A percentile compares a stretch with the other conserved stretches of the same genome.
These are phyloP conservation scores for Podaxis carcinomalis DNA, from an alignment of 768 basidiomycete species.

Conservation along the genomic window DNA sequence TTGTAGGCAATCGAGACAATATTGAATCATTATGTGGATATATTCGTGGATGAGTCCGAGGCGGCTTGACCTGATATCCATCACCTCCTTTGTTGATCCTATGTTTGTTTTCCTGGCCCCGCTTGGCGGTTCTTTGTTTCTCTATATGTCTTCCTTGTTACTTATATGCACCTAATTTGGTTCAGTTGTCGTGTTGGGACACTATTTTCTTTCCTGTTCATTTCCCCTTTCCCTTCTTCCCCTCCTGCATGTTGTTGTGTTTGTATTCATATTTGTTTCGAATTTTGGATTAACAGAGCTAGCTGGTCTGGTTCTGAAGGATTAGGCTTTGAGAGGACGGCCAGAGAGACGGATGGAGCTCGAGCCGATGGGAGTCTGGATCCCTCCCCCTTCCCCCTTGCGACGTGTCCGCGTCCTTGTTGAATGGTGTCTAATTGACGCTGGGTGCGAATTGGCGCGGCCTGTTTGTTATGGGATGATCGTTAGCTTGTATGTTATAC, in stretches of 20 bases:
- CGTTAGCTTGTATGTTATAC: conserved; percentile 11
- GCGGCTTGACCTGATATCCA: conserved; percentile 41
- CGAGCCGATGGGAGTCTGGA: too few relatives aligned
- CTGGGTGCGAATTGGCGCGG: not conserved
- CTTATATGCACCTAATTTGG: not conserved
- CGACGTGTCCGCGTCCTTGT: not conserved
- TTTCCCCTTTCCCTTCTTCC: not conserved
- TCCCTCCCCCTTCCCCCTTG: too few relatives aligned
- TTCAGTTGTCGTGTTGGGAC: not conserved
- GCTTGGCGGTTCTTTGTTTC: not conserved
- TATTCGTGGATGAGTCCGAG: conserved; percentile 89
- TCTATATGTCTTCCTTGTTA: not conserved
- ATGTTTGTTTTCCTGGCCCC: not conserved
- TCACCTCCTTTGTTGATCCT: conserved; percentile 14
- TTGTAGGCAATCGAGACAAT: conserved; percentile 91
- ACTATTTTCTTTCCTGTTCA: not conserved
- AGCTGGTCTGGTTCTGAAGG: not conserved
- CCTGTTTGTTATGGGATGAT: not conserved
- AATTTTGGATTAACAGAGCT: not conserved
- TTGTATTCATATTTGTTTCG: not conserved
- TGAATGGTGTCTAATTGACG: not conserved
- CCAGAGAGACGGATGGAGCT: not conserved
- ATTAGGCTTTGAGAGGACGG: not conserved
- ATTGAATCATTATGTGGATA: conserved; percentile 89
- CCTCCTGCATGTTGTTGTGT: not conserved